These are phyloP conservation scores for Protomyces pachydermus DNA, from an alignment of 1,139 yeast genomes.

Conservation along the genomic window DNA sequence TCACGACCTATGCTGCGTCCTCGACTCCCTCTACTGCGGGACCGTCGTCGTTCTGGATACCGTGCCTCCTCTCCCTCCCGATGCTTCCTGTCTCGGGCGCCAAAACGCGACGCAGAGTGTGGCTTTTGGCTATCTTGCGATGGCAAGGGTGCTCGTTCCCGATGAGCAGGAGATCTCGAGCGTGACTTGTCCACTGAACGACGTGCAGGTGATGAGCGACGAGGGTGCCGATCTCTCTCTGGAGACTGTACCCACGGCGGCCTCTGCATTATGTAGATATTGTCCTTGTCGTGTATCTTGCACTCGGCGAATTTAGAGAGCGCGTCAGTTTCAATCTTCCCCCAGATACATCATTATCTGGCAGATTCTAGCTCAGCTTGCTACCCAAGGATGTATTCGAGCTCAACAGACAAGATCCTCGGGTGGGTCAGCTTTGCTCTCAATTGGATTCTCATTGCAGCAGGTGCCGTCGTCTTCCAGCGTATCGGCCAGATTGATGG, in stretches of 20 bases:
- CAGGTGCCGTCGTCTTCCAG: constrained; percentile 37
- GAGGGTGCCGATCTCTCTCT: not conserved
- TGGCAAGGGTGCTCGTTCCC: not conserved
- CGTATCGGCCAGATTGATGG: constrained; percentile 42
- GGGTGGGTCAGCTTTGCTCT: constrained; percentile 26
- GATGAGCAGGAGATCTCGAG: not conserved
- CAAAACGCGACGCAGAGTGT: not conserved
- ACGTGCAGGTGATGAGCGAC: not conserved
- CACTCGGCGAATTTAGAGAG: too few species aligned
- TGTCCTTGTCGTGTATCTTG: too few species aligned
- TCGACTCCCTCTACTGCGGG: not conserved
- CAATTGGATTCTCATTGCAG: constrained; percentile 30
- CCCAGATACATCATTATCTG: too few species aligned
- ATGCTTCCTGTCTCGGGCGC: not conserved
- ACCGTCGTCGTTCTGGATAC: not conserved
- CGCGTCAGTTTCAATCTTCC: too few species aligned
- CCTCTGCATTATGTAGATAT: not conserved
- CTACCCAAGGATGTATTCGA: not conserved
- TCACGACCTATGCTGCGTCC: too few species aligned
- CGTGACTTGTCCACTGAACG: not conserved
- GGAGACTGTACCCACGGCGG: not conserved
- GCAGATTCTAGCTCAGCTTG: too few species aligned
- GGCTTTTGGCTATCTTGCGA: not conserved
- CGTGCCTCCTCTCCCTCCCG: not conserved
- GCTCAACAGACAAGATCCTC: not conserved